phyloP scores from a whole-genome alignment of 495 filamentous ascomycete genomes.

The Parathielavia appendiculata region DNA sequence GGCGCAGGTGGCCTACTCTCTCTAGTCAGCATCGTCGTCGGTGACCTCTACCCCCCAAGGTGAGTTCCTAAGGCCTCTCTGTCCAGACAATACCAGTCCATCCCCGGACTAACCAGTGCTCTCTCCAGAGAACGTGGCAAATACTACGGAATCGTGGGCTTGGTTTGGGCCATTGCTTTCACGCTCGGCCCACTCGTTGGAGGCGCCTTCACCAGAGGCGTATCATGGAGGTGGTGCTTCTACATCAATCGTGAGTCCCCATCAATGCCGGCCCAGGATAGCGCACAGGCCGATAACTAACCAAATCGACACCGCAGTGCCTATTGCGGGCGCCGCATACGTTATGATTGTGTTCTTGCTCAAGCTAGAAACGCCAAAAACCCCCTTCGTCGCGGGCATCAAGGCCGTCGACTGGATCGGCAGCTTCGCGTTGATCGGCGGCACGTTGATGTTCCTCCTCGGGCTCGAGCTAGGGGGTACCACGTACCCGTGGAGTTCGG shows the following conservation, averaged over 20 bases:
- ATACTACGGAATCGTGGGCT: conserved; percentile 45
- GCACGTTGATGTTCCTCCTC: conserved; percentile 27
- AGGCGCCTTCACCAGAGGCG: conserved; percentile 56
- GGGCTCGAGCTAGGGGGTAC: conserved; percentile 22
- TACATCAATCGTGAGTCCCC: conserved; percentile 38
- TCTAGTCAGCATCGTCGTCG: conserved; percentile 59
- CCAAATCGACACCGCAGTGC: too few species aligned
- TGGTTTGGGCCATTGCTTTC: conserved; percentile 59
- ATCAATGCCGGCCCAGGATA: too few species aligned
- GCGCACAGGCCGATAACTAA: too few species aligned
- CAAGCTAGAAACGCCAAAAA: conserved; percentile 24
- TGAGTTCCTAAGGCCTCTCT: conserved; percentile 43
- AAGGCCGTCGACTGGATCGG: conserved; percentile 32
- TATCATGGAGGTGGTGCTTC: conserved; percentile 38
- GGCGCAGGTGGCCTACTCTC: conserved; percentile 68
- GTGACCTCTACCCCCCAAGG: conserved; percentile 65
- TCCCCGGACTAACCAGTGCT: too few species aligned
- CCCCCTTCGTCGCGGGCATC: conserved; percentile 19
- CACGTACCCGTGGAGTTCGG: conserved; percentile 28
- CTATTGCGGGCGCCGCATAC: conserved; percentile 26
- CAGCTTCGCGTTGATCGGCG: conserved; percentile 28
- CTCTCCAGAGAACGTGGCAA: too few species aligned
- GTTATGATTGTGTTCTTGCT: conserved; percentile 32
- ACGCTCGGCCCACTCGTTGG: conserved; percentile 45
- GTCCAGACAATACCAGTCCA: too few species aligned